A percentile compares a stretch with the other conserved stretches of the same genome.
These are phyloP conservation scores for Aspergillus amoenus DNA, from an alignment of 2,329 filamentous ascomycete genomes.

Conservation along the genomic window DNA sequence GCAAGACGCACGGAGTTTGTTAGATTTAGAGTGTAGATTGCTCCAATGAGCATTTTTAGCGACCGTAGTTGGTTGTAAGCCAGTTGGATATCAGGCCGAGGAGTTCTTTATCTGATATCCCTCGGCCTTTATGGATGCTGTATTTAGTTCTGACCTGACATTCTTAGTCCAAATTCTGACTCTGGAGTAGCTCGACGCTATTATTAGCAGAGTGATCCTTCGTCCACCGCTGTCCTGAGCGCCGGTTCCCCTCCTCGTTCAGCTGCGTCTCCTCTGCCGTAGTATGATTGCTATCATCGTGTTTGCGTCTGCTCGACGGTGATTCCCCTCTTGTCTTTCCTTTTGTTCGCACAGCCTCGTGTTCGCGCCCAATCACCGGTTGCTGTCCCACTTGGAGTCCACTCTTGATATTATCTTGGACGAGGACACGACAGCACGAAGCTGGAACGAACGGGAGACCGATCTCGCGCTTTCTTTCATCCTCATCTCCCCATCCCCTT, in stretches of 20 bases:
- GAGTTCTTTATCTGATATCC: neutral
- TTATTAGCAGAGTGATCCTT: constrained; percentile 5
- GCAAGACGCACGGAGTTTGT: constrained; percentile 87
- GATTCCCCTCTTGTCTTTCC: neutral
- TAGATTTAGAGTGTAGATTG: constrained; percentile 58
- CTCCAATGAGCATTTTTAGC: neutral
- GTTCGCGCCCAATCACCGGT: constrained; percentile 11
- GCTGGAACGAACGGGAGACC: neutral
- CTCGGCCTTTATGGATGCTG: too few relatives aligned
- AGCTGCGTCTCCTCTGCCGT: neutral
- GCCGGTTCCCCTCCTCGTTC: neutral
- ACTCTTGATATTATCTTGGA: neutral
- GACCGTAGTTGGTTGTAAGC: neutral
- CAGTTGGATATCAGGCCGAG: neutral
- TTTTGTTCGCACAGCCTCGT: constrained; percentile 10
- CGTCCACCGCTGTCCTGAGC: neutral
- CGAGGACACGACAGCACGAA: constrained; percentile 1
- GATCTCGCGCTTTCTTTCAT: constrained; percentile 6
- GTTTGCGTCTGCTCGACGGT: neutral
- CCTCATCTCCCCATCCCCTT: neutral
- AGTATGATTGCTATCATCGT: neutral
- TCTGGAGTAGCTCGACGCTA: neutral
- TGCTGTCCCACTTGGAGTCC: constrained; percentile 11
- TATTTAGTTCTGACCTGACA: too few relatives aligned
- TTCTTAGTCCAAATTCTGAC: neutral